phyloP scores from a whole-genome alignment of 108 stramenopile species.

The Halocafeteria seosinensis region DNA sequence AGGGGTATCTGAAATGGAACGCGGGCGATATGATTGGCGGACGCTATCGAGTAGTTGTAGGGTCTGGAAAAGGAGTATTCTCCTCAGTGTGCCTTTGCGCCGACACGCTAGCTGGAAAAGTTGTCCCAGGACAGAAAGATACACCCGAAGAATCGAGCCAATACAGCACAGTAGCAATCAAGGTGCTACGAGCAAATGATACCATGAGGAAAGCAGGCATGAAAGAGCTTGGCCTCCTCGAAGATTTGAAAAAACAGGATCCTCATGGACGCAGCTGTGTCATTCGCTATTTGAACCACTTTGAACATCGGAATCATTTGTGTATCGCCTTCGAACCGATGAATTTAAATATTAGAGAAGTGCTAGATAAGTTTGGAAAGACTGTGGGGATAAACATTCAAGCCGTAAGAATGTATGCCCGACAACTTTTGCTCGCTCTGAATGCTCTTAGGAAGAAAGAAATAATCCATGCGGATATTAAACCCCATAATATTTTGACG shows the following conservation, averaged over 20 bases:
- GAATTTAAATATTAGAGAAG: conserved; percentile 64
- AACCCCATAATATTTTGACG: conserved; percentile 94
- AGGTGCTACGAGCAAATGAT: conserved; percentile 86
- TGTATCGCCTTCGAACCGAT: conserved; percentile 60
- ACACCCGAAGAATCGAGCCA: not conserved
- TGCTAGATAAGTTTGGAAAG: conserved; percentile 66
- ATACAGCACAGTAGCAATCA: conserved; percentile 52
- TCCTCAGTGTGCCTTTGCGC: not conserved
- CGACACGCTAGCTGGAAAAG: not conserved
- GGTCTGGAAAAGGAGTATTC: not conserved
- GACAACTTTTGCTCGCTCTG: conserved; percentile 70
- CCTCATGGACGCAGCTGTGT: conserved; percentile 20
- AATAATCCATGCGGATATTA: conserved; percentile 89
- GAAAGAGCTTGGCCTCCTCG: conserved; percentile 48
- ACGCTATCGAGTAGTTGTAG: not conserved
- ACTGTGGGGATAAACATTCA: conserved; percentile 62
- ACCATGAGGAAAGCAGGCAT: conserved; percentile 82
- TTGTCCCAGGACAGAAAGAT: not conserved
- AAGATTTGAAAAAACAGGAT: conserved; percentile 19
- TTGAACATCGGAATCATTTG: conserved; percentile 55
- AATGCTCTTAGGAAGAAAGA: conserved; percentile 53
- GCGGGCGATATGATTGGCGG: not conserved
- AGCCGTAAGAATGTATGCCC: conserved; percentile 68
- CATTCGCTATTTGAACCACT: conserved; percentile 23
- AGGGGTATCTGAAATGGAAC: not conserved